Evolutionary conservation across 768 basidiomycete species (phyloP).

Genomic region (Amanita rubescens): DNA sequence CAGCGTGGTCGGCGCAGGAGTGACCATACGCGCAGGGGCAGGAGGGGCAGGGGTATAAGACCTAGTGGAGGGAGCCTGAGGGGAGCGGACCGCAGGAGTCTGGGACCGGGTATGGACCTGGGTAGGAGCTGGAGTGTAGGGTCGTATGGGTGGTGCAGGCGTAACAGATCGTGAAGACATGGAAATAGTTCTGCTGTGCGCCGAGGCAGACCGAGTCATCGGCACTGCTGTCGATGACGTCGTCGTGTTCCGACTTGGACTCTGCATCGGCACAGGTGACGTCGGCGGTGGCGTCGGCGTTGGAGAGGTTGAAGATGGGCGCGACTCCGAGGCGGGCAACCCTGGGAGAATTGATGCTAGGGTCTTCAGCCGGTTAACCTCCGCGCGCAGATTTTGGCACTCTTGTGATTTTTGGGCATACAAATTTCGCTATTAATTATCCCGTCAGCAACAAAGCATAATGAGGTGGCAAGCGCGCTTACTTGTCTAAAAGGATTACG

Average conservation of each 20-base stretch:
- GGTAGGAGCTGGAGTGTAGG: constrained; percentile 29
- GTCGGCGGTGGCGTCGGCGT: constrained; percentile 24
- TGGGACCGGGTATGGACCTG: constrained; percentile 22
- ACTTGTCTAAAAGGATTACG: constrained; percentile 42
- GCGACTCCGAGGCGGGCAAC: constrained; percentile 25
- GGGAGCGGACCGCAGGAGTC: constrained; percentile 17
- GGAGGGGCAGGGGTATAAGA: constrained; percentile 25
- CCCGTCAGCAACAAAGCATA: constrained; percentile 10
- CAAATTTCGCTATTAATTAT: constrained; percentile 40
- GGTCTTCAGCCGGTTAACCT: constrained; percentile 51
- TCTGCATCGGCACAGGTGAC: constrained; percentile 25
- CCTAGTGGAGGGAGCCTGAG: constrained; percentile 21
- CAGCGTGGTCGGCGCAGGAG: constrained; percentile 18
- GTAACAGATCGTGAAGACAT: constrained; percentile 42
- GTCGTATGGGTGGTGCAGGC: constrained; percentile 28
- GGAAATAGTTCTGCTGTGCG: constrained; percentile 53
- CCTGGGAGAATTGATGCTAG: constrained; percentile 35
- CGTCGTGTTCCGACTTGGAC: constrained; percentile 26
- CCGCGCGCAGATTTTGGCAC: constrained; percentile 57
- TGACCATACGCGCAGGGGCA: constrained; percentile 20
- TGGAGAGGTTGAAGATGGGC: constrained; percentile 27
- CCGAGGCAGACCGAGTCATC: constrained; percentile 43
- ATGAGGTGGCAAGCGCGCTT: constrained; percentile 25
- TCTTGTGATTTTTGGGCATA: constrained; percentile 67
- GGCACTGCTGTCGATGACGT: constrained; percentile 31